Conservation (phyloP, 345 rosid genomes). For the Aquilaria malaccensis region DNA sequence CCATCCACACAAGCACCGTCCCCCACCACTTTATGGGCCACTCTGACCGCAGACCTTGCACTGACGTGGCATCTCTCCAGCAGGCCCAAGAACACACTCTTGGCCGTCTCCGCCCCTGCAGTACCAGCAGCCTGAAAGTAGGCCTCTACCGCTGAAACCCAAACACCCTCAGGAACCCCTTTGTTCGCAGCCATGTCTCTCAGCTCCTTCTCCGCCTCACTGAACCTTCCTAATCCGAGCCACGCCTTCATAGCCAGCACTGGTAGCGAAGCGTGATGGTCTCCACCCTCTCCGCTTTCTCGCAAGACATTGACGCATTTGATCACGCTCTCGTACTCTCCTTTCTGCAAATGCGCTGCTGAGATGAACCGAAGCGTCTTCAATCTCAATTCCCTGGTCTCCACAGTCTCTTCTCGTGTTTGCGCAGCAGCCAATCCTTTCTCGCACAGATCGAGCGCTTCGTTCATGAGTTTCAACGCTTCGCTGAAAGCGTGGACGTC, state of each 20-base stretch:
- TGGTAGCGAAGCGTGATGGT: slow-evolving; percentile 81
- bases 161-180: slow-evolving; percentile 84
- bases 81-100: slow-evolving; percentile 77
- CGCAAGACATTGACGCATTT: slow-evolving; percentile 86
- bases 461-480: slow-evolving; percentile 79
- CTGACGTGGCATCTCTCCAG: slow-evolving; percentile 85
- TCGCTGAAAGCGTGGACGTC: slow-evolving; percentile 38
- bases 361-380: slow-evolving; percentile 83
- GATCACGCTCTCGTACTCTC: slow-evolving; percentile 79
- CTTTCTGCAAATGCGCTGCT: slow-evolving; percentile 81
- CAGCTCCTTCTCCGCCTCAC: slow-evolving; percentile 90
- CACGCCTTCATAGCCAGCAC: slow-evolving; percentile 97
- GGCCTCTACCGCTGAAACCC: slow-evolving; percentile 92
- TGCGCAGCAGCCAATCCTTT: slow-evolving; percentile 53
- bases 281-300: slow-evolving; percentile 50
- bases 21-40: slow-evolving; percentile 60
- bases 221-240: slow-evolving; percentile 74
- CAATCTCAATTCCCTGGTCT: slow-evolving; percentile 45
- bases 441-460: slow-evolving; percentile 74
- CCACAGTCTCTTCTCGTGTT: slow-evolving; percentile 47
- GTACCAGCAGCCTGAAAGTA: slow-evolving; percentile 82
- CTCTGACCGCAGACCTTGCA: slow-evolving; percentile 71
- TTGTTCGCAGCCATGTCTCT: slow-evolving; percentile 74
- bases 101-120: slow-evolving; percentile 91
- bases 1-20: slow-evolving; percentile 46